Evolutionary conservation across 306 rosid species (phyloP), one percentile per base, ranked within the genome.

Genomic region (Lathyrus tuberosus): DNA sequence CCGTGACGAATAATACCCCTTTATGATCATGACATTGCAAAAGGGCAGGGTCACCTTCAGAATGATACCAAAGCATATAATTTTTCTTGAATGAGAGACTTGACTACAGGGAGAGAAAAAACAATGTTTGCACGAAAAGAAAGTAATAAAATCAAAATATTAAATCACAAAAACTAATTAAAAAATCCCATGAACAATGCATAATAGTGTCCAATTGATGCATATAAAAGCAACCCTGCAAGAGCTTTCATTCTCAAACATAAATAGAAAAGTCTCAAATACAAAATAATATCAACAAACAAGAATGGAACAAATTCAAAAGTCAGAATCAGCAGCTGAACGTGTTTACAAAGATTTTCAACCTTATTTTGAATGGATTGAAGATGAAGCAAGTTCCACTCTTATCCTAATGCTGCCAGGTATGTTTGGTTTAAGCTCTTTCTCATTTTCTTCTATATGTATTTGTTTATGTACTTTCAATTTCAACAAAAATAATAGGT

Each of bases 321-420:
- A 2, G 47, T 47, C 69, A 72, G 73, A 72, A 72, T 46, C 76
- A 20, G 11, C 47, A 30, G 31, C 67, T 53, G 56, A 70, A 20
- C 54, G 49, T 59, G 47, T 60, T 33, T 83, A 60, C 57, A 75
- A 84, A 72, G 80, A 80, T 60, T 61, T 77, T 64, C 76, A 84
- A 2, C 81, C 85, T 1, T 76, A 42, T 30, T 37, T 3, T 40
- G 88, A 92, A 53, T 83, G 89, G 95, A 37, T 14, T 2, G 71
- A 31, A 28, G 92, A 89, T 0, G 75, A 65, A n/a, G 49, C 17
- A 54, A 35, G 15, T 28, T 76, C 69, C 61, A 78, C 84, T 33
- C 82, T 92, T 74, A 2, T 62, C 4, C 16, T 89, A 65, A 54
- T 31, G 75, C 49, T 89, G 2, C 87, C 88, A 60, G 97, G 97